A percentile compares a stretch with the other conserved stretches of the same genome.
phyloP scores from a whole-genome alignment of 1,284 basidiomycete species.

The Papiliotrema terrestris region DNA sequence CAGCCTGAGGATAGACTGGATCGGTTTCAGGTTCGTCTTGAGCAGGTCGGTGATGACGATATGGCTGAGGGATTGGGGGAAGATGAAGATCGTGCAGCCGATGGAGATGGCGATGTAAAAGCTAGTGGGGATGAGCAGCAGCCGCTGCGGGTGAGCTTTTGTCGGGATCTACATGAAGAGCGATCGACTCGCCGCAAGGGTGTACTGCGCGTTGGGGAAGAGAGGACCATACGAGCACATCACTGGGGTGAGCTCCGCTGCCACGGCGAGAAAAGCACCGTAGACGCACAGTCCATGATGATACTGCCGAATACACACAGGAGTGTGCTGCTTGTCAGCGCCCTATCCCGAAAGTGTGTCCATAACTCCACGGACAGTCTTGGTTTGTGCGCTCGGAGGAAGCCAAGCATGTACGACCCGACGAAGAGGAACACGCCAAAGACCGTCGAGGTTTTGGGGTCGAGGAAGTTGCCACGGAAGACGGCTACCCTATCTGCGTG shows the following conservation, averaged over 20 bases:
- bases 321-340: constrained; percentile 16
- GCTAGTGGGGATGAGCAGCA: constrained; percentile 58
- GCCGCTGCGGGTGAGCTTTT: not conserved
- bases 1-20: constrained; percentile 33
- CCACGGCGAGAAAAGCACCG: not conserved
- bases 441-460: constrained; percentile 57
- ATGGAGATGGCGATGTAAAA: constrained; percentile 63
- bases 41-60: constrained; percentile 35
- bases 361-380: constrained; percentile 50
- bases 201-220: constrained; percentile 65
- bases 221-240: constrained; percentile 57
- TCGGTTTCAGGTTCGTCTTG: constrained; percentile 34
- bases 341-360: not conserved
- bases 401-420: constrained; percentile 60
- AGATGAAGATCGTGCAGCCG: constrained; percentile 59
- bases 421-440: constrained; percentile 69
- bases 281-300: constrained; percentile 36
- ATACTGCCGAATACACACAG: constrained; percentile 28
- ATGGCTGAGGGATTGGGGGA: constrained; percentile 69
- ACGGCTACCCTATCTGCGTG: constrained; percentile 51
- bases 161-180: constrained; percentile 6
- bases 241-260: constrained; percentile 47
- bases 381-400: constrained; percentile 60
- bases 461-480: constrained; percentile 66
- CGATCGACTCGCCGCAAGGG: constrained; percentile 49